Base-by-base conservation (phyloP, 2,329 filamentous ascomycete genomes). In the Chaetomium olivaceum region DNA sequence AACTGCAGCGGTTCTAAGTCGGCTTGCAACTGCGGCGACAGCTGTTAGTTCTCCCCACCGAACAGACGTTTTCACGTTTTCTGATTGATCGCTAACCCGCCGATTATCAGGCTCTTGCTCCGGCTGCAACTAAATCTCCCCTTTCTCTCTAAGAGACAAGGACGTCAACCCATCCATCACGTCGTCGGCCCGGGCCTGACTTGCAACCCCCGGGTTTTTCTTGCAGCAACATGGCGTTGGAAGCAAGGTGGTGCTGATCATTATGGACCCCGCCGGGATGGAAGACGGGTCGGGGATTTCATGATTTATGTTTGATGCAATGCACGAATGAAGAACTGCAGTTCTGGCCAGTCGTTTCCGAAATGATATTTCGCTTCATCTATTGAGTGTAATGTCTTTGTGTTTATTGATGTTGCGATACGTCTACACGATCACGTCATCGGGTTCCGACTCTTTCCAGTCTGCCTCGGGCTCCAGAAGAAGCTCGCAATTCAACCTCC, bases 51-150 rank as follows among this genome's bases (percentile, higher is more conserved):
- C 14, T 29, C 52, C 31, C 31, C 19, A 16, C 16, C 11, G 4
- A 23, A 5, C 4, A 16, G 33, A 11, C 31, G 16, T 36, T 36
- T 12, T 36, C 8, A 36, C 33, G 9, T 11, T n/a, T n/a, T 25
- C 14, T 11, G 16, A 27, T 11, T 11, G 21, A 31, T 9, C 11
- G 19, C 59, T 66, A 16, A 67, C 64, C 14, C n/a, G 3, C 21
- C n/a, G 19, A 27, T 11, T 19, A 46, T 25, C 48, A 72, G 70
- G 70, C 70, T 64, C 70, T 55, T 72, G 63, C 66, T 60, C 58
- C 25, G 46, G 58, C 58, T 60, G 58, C 58, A 51, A 16, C 9
- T 60, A 60, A 60, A 60, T 52, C 11, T 12, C 39, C 39, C 16
- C 14, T 29, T 46, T 46, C 55, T 58, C 39, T 23, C 25, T 19